A percentile compares a stretch with the other conserved stretches of the same genome.
Conservation (phyloP, 2,329 filamentous ascomycete species). For the Hypoxylon sp. region DNA sequence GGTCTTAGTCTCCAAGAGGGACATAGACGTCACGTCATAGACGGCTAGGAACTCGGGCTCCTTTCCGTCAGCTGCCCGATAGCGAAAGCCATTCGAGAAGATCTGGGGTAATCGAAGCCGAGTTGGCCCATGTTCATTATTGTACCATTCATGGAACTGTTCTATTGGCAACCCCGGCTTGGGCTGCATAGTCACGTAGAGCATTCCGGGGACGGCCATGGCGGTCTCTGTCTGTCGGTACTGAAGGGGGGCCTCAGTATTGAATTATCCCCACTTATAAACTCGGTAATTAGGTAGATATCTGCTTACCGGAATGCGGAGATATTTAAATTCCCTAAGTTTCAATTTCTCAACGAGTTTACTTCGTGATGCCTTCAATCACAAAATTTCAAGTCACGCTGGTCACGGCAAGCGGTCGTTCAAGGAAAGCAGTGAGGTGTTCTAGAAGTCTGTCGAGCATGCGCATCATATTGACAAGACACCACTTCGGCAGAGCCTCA, state of each 20-base stretch:
- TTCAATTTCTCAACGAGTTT: conserved; percentile 8
- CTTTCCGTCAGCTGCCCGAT: conserved; percentile 74
- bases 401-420: conserved; percentile 12
- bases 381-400: conserved; percentile 10
- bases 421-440: conserved; percentile 23
- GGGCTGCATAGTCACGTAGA: conserved; percentile 91
- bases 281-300: conserved; percentile 4
- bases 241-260: conserved; percentile 10
- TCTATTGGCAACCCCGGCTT: conserved; percentile 73
- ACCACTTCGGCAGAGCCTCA: conserved; percentile 43
- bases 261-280: conserved; percentile 8
- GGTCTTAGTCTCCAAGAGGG: conserved; percentile 75
- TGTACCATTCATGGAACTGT: conserved; percentile 93
- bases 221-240: conserved; percentile 8
- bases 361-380: conserved; percentile 17
- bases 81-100: conserved; percentile 83
- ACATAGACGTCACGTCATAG: conserved; percentile 86
- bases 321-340: neutral
- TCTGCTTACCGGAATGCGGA: conserved; percentile 20
- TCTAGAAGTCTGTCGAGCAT: conserved; percentile 32
- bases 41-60: conserved; percentile 81
- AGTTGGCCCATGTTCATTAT: conserved; percentile 90
- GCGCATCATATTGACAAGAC: conserved; percentile 16
- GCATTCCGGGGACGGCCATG: conserved; percentile 74
- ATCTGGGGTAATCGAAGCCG: conserved; percentile 83